Evolutionary conservation across 2,329 filamentous ascomycete genomes (phyloP).

Genomic region (Allantophomopsis cytisporea): DNA sequence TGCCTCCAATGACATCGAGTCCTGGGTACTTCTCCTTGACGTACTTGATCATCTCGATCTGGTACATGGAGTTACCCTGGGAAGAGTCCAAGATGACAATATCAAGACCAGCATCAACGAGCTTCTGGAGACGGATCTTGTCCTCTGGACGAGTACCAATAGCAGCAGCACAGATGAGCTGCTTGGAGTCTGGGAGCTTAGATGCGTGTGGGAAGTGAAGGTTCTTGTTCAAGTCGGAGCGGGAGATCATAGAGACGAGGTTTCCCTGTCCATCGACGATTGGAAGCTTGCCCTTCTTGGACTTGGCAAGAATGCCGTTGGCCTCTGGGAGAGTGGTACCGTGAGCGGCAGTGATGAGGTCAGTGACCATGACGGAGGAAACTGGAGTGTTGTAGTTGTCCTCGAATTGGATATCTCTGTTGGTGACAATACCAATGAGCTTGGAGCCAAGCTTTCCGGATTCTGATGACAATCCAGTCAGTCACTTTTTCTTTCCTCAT

Average conservation of each 20-base stretch:
- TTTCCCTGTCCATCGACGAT: conserved; percentile 77
- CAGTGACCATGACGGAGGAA: conserved; percentile 86
- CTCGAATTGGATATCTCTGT: conserved; percentile 96
- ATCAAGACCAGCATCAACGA: conserved; percentile 90
- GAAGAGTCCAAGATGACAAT: conserved; percentile 92
- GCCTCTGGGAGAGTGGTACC: conserved; percentile 79
- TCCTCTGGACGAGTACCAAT: conserved; percentile 94
- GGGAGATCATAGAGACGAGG: conserved; percentile 81
- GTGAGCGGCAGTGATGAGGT: conserved; percentile 75
- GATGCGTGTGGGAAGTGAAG: conserved; percentile 92
- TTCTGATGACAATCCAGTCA: conserved; percentile 44
- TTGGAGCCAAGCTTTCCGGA: conserved; percentile 87
- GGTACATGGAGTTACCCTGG: conserved; percentile 97
- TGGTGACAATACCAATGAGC: conserved; percentile 93
- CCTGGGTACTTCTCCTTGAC: conserved; percentile 76
- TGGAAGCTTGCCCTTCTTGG: conserved; percentile 96
- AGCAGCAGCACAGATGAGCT: conserved; percentile 87
- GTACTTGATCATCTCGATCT: conserved; percentile 97
- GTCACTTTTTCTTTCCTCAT: conserved; percentile 13
- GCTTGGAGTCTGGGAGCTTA: conserved; percentile 93
- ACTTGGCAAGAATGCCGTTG: conserved; percentile 84
- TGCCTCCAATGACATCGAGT: conserved; percentile 93
- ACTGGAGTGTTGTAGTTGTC: conserved; percentile 59
- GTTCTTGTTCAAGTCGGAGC: conserved; percentile 98
- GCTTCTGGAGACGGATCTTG: conserved; percentile 70